Conservation (phyloP, 1,284 basidiomycete genomes). For the Inonotus hispidus region DNA sequence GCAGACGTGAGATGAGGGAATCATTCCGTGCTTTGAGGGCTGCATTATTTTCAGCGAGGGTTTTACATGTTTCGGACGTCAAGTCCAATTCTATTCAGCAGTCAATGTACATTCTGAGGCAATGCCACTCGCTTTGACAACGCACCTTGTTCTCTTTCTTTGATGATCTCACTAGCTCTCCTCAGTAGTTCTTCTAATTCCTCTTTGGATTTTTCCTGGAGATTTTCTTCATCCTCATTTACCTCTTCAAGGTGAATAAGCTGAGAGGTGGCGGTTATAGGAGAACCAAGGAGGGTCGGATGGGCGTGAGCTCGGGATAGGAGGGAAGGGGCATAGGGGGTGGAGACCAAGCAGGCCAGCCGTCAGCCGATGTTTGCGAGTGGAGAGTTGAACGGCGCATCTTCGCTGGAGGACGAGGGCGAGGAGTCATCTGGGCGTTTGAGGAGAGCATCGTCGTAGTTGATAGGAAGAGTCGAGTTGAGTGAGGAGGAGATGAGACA, state of each 20-base stretch:
- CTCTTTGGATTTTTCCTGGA: constrained; percentile 44
- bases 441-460: constrained; percentile 6
- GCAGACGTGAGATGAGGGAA: constrained; percentile 56
- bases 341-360: constrained; percentile 4
- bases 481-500: background rate
- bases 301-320: background rate
- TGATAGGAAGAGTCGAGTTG: background rate
- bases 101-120: background rate
- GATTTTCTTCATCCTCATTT: background rate
- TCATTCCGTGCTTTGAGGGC: constrained; percentile 65
- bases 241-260: constrained; percentile 1
- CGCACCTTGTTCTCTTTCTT: constrained; percentile 69
- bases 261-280: constrained; percentile 12
- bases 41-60: constrained; percentile 62
- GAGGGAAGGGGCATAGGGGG: constrained; percentile 15
- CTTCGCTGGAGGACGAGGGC: constrained; percentile 10
- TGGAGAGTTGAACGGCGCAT: constrained; percentile 6
- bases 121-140: constrained; percentile 9
- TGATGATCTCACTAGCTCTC: constrained; percentile 68
- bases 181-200: constrained; percentile 63
- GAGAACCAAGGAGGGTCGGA: constrained; percentile 14
- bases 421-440: constrained; percentile 4
- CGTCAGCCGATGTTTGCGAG: background rate
- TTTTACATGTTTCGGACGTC: constrained; percentile 64
- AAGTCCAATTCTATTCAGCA: constrained; percentile 52